Conservation (phyloP, 345 rosid genomes). For the Lumnitzera racemosa region DNA sequence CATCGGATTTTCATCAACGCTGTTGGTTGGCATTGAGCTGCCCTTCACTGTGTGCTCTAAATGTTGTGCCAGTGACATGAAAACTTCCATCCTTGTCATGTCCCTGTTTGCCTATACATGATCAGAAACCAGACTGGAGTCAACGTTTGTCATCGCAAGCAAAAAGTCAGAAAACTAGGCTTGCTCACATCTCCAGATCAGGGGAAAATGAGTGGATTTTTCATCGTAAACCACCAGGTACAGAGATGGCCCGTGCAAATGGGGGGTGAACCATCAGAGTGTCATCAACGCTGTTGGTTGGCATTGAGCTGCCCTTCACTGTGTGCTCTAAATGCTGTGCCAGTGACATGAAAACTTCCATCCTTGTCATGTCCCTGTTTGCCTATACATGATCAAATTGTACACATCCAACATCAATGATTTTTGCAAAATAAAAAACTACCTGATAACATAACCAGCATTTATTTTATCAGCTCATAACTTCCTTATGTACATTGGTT, state of each 20-base stretch:
- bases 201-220: slow-evolving; percentile 23
- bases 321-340: slow-evolving; percentile 71
- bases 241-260: slow-evolving; percentile 35
- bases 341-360: slow-evolving; percentile 84
- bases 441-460: background rate
- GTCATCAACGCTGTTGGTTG: slow-evolving; percentile 37
- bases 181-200: slow-evolving; percentile 39
- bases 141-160: slow-evolving; percentile 63
- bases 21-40: slow-evolving; percentile 23
- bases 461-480: background rate
- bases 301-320: slow-evolving; percentile 33
- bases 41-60: slow-evolving; percentile 66
- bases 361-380: slow-evolving; percentile 76
- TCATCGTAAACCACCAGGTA: slow-evolving; percentile 33
- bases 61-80: slow-evolving; percentile 70
- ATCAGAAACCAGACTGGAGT: slow-evolving; percentile 4
- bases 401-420: background rate
- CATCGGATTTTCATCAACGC: slow-evolving; percentile 40
- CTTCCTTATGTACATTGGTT: too few species aligned
- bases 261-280: slow-evolving; percentile 30
- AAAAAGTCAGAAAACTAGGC: slow-evolving; percentile 2
- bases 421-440: background rate
- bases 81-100: slow-evolving; percentile 84
- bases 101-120: slow-evolving; percentile 78
- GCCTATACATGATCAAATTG: slow-evolving; percentile 40